phyloP scores from a whole-genome alignment of 192 early-diverging fungal species.

The Thoreauomyces humboldtii region DNA sequence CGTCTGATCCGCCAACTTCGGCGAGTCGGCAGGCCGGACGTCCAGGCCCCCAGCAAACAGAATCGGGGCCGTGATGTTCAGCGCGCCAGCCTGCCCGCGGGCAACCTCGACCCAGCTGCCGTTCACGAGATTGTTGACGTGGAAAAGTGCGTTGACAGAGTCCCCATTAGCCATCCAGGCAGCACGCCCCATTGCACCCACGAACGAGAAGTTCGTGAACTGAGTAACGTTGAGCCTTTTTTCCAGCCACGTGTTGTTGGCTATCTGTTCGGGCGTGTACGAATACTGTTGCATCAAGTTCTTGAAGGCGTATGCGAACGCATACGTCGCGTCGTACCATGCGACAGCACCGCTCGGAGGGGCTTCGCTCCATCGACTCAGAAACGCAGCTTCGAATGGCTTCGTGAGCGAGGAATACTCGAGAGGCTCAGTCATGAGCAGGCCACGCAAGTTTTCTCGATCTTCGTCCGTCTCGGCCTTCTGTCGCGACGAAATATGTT shows the following conservation, averaged over 20 bases:
- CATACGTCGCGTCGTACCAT: slow-evolving; percentile 21
- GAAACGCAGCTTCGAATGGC: background rate
- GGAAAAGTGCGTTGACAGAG: background rate
- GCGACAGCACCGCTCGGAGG: slow-evolving; percentile 4
- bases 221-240: slow-evolving; percentile 7
- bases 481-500: no score
- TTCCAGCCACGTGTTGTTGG: slow-evolving; percentile 8
- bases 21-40: background rate
- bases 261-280: background rate
- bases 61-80: background rate
- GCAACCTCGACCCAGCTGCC: slow-evolving; percentile 1
- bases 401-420: slow-evolving; percentile 8
- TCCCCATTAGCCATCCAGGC: slow-evolving; percentile 18
- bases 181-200: slow-evolving; percentile 12
- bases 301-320: slow-evolving; percentile 24
- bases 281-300: slow-evolving; percentile 6
- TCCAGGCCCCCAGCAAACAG: background rate
- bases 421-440: slow-evolving; percentile 17
- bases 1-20: background rate
- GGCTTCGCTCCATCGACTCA: background rate
- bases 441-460: background rate
- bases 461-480: background rate
- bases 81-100: background rate
- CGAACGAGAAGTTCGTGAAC: slow-evolving; percentile 13
- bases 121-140: background rate